Evolutionary conservation across 2,329 filamentous ascomycete species (phyloP).

Genomic region (Fusarium sp.): DNA sequence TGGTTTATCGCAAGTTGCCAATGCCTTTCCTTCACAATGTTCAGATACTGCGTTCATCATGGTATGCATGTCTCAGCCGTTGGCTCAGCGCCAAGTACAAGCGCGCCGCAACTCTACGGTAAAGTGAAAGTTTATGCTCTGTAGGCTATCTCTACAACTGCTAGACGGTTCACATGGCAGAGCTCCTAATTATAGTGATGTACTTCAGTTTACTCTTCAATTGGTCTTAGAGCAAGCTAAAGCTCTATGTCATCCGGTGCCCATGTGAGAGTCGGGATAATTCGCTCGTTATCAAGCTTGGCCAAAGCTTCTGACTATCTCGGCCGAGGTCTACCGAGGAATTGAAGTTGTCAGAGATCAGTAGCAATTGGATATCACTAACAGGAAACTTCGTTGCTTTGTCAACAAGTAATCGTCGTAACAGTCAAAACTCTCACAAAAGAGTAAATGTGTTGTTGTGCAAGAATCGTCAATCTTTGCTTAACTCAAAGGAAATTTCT

Average conservation of each 20-base stretch:
- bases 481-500: slow-evolving; percentile 40
- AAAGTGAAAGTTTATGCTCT: not conserved
- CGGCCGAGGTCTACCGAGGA: not conserved
- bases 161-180: not conserved
- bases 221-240: not conserved
- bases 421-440: not conserved
- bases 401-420: no score
- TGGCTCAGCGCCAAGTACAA: not conserved
- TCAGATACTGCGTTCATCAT: not conserved
- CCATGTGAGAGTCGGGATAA: not conserved
- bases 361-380: not conserved
- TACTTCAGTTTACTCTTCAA: not conserved
- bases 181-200: not conserved
- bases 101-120: not conserved
- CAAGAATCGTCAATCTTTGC: slow-evolving; percentile 31
- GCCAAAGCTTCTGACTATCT: not conserved
- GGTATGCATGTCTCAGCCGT: not conserved
- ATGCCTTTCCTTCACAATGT: not conserved
- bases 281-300: not conserved
- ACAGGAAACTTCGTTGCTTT: not conserved
- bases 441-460: slow-evolving; percentile 1
- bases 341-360: not conserved
- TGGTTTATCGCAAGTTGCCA: not conserved
- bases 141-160: not conserved
- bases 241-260: not conserved